Conservation (phyloP, 1,139 yeast genomes). For the Magnusiomyces ingens region DNA sequence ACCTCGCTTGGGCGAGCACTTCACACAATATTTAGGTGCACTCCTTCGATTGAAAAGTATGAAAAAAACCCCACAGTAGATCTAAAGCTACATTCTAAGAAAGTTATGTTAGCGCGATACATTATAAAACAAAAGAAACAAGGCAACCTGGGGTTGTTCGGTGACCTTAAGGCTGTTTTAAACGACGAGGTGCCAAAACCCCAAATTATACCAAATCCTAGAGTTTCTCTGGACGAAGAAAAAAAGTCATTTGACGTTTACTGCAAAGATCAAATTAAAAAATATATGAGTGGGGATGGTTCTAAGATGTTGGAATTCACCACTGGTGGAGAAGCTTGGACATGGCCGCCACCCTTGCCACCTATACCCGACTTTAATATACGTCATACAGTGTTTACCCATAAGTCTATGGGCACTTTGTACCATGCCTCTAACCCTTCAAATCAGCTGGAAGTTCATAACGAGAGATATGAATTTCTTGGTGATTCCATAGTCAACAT, state of each 20-base stretch:
- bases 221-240: background rate
- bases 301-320: background rate
- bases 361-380: conserved; percentile 53
- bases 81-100: conserved; percentile 1
- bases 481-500: conserved; percentile 87
- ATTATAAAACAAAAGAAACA: background rate
- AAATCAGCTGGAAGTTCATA: conserved; percentile 59
- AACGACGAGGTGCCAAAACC: background rate
- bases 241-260: conserved; percentile 1
- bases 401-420: conserved; percentile 63
- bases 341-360: conserved; percentile 66
- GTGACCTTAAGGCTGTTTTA: background rate
- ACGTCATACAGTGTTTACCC: conserved; percentile 69
- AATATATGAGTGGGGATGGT: background rate
- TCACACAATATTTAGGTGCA: background rate
- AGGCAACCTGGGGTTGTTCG: background rate
- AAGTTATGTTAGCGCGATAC: conserved; percentile 1
- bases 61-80: background rate
- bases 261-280: background rate
- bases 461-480: conserved; percentile 85
- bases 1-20: background rate
- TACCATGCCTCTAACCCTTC: conserved; percentile 46
- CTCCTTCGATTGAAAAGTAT: background rate
- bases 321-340: background rate
- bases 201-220: background rate